Evolutionary conservation across 1,284 basidiomycete genomes (phyloP), one percentile per base, ranked within the genome.

Genomic region (Omphalotus olearius): DNA sequence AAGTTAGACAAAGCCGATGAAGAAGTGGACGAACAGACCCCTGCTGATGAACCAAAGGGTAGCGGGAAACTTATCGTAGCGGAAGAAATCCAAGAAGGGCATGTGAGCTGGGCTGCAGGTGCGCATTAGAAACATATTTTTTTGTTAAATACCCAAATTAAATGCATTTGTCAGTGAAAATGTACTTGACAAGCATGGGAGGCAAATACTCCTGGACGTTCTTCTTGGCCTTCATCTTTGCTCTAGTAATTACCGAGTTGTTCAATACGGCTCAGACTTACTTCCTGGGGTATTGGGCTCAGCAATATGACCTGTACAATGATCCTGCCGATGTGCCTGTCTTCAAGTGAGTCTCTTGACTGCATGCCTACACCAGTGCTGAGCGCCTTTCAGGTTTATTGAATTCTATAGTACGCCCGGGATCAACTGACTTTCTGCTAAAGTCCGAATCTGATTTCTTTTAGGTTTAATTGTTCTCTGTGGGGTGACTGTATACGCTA

Each of bases 21-120:
- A 50, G 66, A 67, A 36, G 58, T 74, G 5, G 75, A 78, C 47
- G 49, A 59, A 3, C 60, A 66, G 51, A 60, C 67, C n/a, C 66
- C 69, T 10, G 65, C 64, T 23, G 67, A 38, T 42, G 51, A 52
- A 37, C 14, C n/a, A 9, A 55, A 61, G 18, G 11, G 25, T 11
- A 62, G 61, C 26, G 78, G 78, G 0, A 80, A 79, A 54, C 67
- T 87, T 10, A 73, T 83, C 44, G 65, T 80, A 35, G 78, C 75
- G 0, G 85, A 86, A 62, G 83, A 88, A 65, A 73, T 83, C 49
- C 72, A 73, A 17, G 68, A 79, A 55, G 85, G 84, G 16, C 76
- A 79, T 52, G 74, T 85, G 43, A 73, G 79, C 54, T 73, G 65
- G 72, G 57, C 67, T 28, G 71, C 70, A 18, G 43, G 68, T 70